These are phyloP conservation scores for Rhododendron williamsianum DNA, from an alignment of 148 eudicot species.

Conservation along the genomic window DNA sequence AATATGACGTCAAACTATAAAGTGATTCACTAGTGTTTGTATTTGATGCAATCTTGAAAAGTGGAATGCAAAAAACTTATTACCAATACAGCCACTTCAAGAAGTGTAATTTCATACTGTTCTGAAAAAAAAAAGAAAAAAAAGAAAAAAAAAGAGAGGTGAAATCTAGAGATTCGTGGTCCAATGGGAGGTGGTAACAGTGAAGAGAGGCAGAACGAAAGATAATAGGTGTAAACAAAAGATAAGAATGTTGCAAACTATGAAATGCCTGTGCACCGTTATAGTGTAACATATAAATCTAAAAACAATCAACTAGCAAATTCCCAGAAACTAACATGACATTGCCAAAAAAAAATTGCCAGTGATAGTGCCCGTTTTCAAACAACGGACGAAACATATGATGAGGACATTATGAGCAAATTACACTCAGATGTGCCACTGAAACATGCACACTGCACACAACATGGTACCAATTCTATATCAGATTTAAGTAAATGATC, in stretches of 20 bases:
- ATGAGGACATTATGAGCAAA: neutral
- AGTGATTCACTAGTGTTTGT: neutral
- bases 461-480: neutral
- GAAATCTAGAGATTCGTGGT: neutral
- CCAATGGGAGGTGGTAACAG: neutral
- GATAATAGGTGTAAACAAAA: neutral
- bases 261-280: neutral
- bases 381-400: neutral
- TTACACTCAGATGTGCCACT: neutral
- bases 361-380: neutral
- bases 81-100: neutral
- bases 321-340: neutral
- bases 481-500: conserved; percentile 5
- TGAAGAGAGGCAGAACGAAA: neutral
- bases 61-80: neutral
- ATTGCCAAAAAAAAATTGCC: neutral
- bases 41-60: neutral
- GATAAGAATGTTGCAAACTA: neutral
- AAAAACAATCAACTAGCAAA: neutral
- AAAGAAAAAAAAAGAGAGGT: too few relatives aligned
- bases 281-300: neutral
- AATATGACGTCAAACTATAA: neutral
- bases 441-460: neutral
- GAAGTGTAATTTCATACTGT: neutral
- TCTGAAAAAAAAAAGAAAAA: neutral